These are phyloP conservation scores for Ceratocystis huliohia DNA, from an alignment of 2,329 filamentous ascomycete genomes.

Conservation along the genomic window DNA sequence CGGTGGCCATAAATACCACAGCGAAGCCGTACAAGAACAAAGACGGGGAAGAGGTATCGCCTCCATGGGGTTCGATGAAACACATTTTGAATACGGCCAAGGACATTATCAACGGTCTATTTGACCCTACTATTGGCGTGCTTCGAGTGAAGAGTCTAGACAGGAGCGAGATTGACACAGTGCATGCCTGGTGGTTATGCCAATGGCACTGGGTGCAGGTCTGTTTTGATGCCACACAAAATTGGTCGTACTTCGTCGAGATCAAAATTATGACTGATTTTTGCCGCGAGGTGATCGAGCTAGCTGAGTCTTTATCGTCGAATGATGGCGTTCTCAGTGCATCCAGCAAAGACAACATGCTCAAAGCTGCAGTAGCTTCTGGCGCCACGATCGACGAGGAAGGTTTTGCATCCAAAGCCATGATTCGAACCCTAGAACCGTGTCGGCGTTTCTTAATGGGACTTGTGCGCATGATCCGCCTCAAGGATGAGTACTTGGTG, in stretches of 20 bases:
- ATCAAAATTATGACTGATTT: slow-evolving; percentile 79
- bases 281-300: slow-evolving; percentile 88
- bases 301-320: slow-evolving; percentile 72
- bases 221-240: slow-evolving; percentile 71
- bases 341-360: slow-evolving; percentile 36
- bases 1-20: slow-evolving; percentile 33
- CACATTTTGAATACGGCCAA: slow-evolving; percentile 45
- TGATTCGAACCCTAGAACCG: slow-evolving; percentile 31
- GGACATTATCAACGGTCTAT: slow-evolving; percentile 44
- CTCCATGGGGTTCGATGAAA: slow-evolving; percentile 45
- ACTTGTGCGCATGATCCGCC: slow-evolving; percentile 76
- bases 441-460: slow-evolving; percentile 29
- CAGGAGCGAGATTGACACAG: slow-evolving; percentile 47
- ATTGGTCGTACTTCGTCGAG: slow-evolving; percentile 66
- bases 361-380: slow-evolving; percentile 22
- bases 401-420: slow-evolving; percentile 26
- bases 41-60: slow-evolving; percentile 16
- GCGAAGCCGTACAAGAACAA: slow-evolving; percentile 17
- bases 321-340: slow-evolving; percentile 74
- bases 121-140: slow-evolving; percentile 43
- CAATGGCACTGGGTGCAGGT: slow-evolving; percentile 72
- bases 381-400: slow-evolving; percentile 26
- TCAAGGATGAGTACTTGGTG: slow-evolving; percentile 78
- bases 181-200: slow-evolving; percentile 69
- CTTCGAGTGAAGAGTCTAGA: slow-evolving; percentile 44